Percentiles rank a stretch among this genome's conserved stretches.
These are phyloP conservation scores for Leccinum fibrillosum DNA, from an alignment of 768 basidiomycete species.

Conservation along the genomic window DNA sequence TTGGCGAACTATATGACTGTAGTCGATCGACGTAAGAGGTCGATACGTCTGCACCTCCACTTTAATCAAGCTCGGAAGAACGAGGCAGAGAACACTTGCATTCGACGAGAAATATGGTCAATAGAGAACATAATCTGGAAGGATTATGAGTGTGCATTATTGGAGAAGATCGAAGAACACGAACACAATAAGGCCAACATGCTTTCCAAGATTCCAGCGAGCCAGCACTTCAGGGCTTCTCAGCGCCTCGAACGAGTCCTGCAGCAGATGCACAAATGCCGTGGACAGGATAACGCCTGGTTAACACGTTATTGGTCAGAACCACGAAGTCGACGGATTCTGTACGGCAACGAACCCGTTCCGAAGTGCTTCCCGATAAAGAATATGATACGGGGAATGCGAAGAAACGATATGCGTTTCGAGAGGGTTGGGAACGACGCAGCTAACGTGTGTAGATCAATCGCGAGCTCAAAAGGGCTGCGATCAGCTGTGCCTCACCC, in stretches of 20 bases:
- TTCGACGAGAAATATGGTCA: conserved; percentile 77
- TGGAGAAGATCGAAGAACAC: conserved; percentile 26
- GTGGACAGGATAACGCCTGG: conserved; percentile 80
- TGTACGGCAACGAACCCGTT: conserved; percentile 44
- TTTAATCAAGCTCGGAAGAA: background rate
- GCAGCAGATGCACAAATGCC: conserved; percentile 77
- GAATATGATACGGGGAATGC: conserved; percentile 66
- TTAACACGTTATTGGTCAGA: background rate
- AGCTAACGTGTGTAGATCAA: conserved; percentile 36
- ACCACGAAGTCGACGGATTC: no score
- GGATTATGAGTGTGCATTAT: background rate
- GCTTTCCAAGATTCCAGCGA: conserved; percentile 49
- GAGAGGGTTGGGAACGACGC: conserved; percentile 72
- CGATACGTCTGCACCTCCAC: conserved; percentile 53
- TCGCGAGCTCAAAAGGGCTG: background rate
- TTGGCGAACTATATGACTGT: conserved; percentile 57
- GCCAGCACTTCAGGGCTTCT: conserved; percentile 42
- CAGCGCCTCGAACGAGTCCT: conserved; percentile 69
- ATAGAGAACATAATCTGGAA: conserved; percentile 55
- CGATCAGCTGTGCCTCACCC: conserved; percentile 40
- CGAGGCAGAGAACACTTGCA: conserved; percentile 44
- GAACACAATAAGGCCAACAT: conserved; percentile 74
- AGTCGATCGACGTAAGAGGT: conserved; percentile 73
- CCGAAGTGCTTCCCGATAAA: conserved; percentile 90
- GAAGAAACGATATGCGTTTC: conserved; percentile 46